These are phyloP conservation scores for Candida saitoana DNA, from an alignment of 805 yeast genomes.

Conservation along the genomic window DNA sequence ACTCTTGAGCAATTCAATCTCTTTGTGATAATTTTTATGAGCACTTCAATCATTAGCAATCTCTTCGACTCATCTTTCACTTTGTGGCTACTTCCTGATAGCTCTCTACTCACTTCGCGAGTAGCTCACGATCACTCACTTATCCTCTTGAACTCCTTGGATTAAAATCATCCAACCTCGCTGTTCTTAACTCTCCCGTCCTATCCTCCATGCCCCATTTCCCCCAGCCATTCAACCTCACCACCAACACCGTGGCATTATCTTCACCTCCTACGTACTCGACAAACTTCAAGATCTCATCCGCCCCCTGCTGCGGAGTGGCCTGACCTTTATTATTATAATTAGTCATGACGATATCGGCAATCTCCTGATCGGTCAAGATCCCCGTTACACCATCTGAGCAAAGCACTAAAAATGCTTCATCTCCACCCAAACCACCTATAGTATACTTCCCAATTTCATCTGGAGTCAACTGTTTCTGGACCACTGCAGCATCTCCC, in stretches of 20 bases:
- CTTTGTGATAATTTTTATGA: too few species aligned
- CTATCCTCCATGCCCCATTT: slow-evolving; percentile 82
- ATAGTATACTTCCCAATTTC: slow-evolving; percentile 34
- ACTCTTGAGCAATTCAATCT: too few species aligned
- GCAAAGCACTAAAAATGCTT: slow-evolving; percentile 75
- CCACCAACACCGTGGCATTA: slow-evolving; percentile 87
- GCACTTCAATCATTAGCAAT: too few species aligned
- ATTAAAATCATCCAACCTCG: slow-evolving; percentile 49
- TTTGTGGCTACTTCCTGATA: too few species aligned
- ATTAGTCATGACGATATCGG: slow-evolving; percentile 76
- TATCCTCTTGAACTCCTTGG: slow-evolving; percentile 21
- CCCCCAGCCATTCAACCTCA: slow-evolving; percentile 89
- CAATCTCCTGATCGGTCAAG: slow-evolving; percentile 85
- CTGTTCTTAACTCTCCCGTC: slow-evolving; percentile 78
- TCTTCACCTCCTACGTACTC: slow-evolving; percentile 90
- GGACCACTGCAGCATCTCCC: slow-evolving; percentile 48
- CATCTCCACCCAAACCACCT: slow-evolving; percentile 71
- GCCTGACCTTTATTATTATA: slow-evolving; percentile 66
- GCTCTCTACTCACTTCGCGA: too few species aligned
- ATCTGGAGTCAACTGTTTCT: slow-evolving; percentile 30
- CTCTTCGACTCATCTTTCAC: too few species aligned
- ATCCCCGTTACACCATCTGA: slow-evolving; percentile 85
- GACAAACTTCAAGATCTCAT: slow-evolving; percentile 77
- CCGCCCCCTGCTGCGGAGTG: slow-evolving; percentile 81
- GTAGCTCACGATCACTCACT: too few species aligned